Conservation (phyloP, 352 stramenopile genomes). For the Thraustotheca clavata region DNA sequence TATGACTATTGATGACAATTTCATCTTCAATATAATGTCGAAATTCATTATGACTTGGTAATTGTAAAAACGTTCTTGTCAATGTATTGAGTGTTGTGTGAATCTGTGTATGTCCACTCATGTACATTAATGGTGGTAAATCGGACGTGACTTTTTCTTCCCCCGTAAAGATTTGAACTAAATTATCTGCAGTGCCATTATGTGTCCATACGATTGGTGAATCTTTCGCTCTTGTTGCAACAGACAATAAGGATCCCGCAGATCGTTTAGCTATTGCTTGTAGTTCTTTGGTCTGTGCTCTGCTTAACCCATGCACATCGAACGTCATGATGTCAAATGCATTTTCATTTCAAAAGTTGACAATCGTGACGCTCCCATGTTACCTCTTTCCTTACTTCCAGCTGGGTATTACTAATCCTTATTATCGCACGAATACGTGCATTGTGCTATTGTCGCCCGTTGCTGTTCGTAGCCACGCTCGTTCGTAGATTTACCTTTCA, state of each 20-base stretch:
- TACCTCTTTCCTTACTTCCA: too few species aligned
- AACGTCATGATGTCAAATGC: background rate
- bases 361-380: too few species aligned
- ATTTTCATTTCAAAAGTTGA: too few species aligned
- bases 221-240: background rate
- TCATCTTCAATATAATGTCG: constrained; percentile 5
- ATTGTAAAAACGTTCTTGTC: background rate
- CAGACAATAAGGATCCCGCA: background rate
- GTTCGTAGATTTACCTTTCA: too few species aligned
- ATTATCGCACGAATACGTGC: too few species aligned
- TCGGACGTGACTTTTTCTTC: background rate
- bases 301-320: background rate
- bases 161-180: constrained; percentile 10
- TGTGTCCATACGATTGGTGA: constrained; percentile 10
- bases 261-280: background rate
- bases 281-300: background rate
- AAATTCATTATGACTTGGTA: constrained; percentile 2
- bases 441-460: too few species aligned
- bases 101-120: constrained; percentile 11
- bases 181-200: background rate
- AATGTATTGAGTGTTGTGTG: background rate
- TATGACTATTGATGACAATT: constrained; percentile 9
- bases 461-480: too few species aligned
- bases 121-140: background rate
- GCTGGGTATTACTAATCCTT: too few species aligned